A percentile compares a stretch with the other conserved stretches of the same genome.
Evolutionary conservation across 805 yeast species (phyloP).

Genomic region (Tetrapisispora pingtungensis): DNA sequence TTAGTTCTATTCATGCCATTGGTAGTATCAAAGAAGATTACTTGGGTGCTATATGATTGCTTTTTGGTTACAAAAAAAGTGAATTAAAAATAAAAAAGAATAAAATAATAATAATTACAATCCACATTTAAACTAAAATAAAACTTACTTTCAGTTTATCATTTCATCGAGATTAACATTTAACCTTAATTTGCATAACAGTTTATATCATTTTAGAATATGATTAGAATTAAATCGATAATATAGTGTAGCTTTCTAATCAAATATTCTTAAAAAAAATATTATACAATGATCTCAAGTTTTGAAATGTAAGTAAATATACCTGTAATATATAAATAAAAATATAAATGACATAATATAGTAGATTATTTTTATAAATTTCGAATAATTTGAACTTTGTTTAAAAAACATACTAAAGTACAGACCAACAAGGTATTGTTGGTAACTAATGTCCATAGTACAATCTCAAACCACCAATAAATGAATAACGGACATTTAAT

Average conservation of each 20-base stretch:
- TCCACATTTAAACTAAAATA: no score
- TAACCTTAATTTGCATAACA: background rate
- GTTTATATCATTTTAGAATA: no score
- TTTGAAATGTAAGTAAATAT: background rate
- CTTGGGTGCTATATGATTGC: slow-evolving; percentile 56
- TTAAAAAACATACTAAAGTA: background rate
- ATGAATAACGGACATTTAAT: no score
- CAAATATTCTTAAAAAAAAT: no score
- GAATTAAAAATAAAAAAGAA: background rate
- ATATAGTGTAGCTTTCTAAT: no score
- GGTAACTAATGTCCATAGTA: no score
- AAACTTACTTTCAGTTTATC: no score
- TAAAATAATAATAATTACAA: no score
- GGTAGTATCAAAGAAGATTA: slow-evolving; percentile 98
- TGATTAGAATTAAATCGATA: no score
- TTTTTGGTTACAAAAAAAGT: background rate
- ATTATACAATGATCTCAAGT: background rate
- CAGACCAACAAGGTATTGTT: background rate
- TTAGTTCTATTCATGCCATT: slow-evolving; percentile 92
- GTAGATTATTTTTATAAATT: background rate
- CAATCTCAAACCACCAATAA: no score
- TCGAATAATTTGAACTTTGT: background rate
- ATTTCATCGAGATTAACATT: no score
- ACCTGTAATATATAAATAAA: background rate
- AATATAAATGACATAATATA: background rate